Evolutionary conservation across 2,329 filamentous ascomycete species (phyloP).

Genomic region (Cordyceps cicadae): DNA sequence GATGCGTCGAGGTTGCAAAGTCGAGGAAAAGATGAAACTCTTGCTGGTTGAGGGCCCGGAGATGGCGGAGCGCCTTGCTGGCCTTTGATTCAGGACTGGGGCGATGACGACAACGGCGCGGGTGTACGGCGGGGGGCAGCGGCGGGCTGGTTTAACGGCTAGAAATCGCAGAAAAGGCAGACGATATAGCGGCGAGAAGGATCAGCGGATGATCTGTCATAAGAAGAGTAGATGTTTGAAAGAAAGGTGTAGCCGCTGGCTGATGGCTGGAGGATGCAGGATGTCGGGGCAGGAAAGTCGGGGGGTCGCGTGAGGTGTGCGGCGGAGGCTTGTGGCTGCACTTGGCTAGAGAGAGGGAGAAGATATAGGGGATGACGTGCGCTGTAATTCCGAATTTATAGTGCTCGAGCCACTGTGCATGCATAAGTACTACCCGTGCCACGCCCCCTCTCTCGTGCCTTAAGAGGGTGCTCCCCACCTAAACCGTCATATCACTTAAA

Average conservation of each 20-base stretch:
- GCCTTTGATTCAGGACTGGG: not conserved
- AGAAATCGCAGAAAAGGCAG: not conserved
- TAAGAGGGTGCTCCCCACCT: no score
- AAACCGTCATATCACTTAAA: no score
- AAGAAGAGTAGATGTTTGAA: not conserved
- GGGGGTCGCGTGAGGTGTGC: constrained; percentile 9
- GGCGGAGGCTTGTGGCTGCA: constrained; percentile 1
- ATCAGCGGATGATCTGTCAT: not conserved
- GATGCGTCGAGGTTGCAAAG: not conserved
- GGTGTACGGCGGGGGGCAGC: not conserved
- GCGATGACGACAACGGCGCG: not conserved
- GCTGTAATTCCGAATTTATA: not conserved
- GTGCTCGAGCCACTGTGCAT: not conserved
- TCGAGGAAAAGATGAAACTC: not conserved
- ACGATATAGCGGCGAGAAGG: not conserved
- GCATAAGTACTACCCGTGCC: no score
- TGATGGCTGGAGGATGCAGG: not conserved
- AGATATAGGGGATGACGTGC: not conserved
- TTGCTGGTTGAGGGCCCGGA: not conserved
- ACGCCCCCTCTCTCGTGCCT: no score
- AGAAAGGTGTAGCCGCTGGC: not conserved
- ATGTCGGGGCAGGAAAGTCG: not conserved
- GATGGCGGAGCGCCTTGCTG: not conserved
- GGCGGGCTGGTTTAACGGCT: not conserved
- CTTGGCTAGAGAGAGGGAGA: not conserved